Evolutionary conservation across 345 rosid species (phyloP).

Genomic region (Eucalyptus caleyi): DNA sequence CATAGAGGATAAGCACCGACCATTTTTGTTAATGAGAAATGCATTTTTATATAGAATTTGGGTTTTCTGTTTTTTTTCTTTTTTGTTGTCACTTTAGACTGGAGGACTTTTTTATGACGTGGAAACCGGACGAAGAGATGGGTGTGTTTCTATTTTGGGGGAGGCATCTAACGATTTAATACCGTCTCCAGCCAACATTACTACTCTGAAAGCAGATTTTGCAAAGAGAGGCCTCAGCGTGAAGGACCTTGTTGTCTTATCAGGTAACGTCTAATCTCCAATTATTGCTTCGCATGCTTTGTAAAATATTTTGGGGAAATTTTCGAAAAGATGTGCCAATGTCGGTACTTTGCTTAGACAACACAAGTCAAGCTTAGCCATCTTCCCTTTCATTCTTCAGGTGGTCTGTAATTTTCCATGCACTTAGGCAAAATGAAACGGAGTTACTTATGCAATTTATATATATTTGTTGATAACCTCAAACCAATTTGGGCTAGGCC

Average conservation of each 20-base stretch:
- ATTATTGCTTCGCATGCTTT: too few relatives aligned
- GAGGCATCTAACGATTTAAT: conserved; percentile 18
- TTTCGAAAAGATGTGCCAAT: too few relatives aligned
- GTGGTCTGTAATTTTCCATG: too few relatives aligned
- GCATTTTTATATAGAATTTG: neutral
- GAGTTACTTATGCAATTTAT: too few relatives aligned
- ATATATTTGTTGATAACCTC: too few relatives aligned
- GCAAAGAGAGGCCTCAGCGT: conserved; percentile 20
- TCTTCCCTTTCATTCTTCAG: too few relatives aligned
- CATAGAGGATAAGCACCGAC: neutral
- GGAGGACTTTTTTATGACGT: conserved; percentile 33
- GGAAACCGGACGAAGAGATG: conserved; percentile 66
- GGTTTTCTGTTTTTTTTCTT: neutral
- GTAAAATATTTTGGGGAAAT: too few relatives aligned
- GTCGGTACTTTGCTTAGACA: too few relatives aligned
- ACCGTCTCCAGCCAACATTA: conserved; percentile 19
- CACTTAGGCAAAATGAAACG: too few relatives aligned
- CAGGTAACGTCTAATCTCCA: conserved; percentile 11
- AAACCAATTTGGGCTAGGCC: too few relatives aligned
- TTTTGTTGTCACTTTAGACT: neutral
- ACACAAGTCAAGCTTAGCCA: too few relatives aligned
- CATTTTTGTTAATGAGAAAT: neutral
- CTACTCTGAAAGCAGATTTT: conserved; percentile 12
- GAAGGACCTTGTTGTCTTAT: conserved; percentile 45
- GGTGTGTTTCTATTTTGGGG: conserved; percentile 17